A percentile compares a stretch with the other conserved stretches of the same genome.
Conservation (phyloP, 2,329 filamentous ascomycete genomes). For the Orbilia ellipsospora region DNA sequence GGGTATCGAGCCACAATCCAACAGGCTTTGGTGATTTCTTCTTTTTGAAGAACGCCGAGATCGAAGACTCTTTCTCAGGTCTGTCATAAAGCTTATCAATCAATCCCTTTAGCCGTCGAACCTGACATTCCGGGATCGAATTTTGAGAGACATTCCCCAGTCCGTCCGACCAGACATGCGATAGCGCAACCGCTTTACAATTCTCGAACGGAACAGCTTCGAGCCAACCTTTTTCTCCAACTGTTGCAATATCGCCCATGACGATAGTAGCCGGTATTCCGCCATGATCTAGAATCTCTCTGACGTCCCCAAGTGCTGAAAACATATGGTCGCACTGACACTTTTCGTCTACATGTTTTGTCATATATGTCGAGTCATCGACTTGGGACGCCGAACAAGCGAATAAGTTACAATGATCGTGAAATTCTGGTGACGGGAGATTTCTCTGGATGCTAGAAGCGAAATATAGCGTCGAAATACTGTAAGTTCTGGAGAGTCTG, state of each 20-base stretch:
- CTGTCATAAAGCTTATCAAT: slow-evolving; percentile 22
- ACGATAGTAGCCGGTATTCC: slow-evolving; percentile 46
- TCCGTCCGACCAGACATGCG: slow-evolving; percentile 57
- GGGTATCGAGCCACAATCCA: slow-evolving; percentile 55
- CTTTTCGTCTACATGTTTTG: slow-evolving; percentile 39
- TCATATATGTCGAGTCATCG: slow-evolving; percentile 50
- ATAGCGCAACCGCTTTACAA: slow-evolving; percentile 50
- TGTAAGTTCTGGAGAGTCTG: slow-evolving; percentile 31
- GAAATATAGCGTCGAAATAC: slow-evolving; percentile 34
- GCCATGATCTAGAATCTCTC: slow-evolving; percentile 23
- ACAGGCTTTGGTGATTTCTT: slow-evolving; percentile 24
- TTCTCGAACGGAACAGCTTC: slow-evolving; percentile 42
- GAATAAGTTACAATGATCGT: slow-evolving; percentile 34
- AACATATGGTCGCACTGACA: slow-evolving; percentile 52
- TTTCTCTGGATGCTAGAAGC: slow-evolving; percentile 28
- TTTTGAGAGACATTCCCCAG: slow-evolving; percentile 53
- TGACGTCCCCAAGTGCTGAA: slow-evolving; percentile 36
- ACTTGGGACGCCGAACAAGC: slow-evolving; percentile 50
- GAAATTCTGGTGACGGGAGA: slow-evolving; percentile 30
- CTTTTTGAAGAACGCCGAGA: slow-evolving; percentile 21
- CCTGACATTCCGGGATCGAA: slow-evolving; percentile 55
- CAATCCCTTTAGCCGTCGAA: slow-evolving; percentile 38
- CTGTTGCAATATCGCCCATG: slow-evolving; percentile 23
- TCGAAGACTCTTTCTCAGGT: slow-evolving; percentile 6
- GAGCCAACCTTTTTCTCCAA: slow-evolving; percentile 21